phyloP scores from a whole-genome alignment of 148 eudicot genomes.

The Arctostaphylos glauca region DNA sequence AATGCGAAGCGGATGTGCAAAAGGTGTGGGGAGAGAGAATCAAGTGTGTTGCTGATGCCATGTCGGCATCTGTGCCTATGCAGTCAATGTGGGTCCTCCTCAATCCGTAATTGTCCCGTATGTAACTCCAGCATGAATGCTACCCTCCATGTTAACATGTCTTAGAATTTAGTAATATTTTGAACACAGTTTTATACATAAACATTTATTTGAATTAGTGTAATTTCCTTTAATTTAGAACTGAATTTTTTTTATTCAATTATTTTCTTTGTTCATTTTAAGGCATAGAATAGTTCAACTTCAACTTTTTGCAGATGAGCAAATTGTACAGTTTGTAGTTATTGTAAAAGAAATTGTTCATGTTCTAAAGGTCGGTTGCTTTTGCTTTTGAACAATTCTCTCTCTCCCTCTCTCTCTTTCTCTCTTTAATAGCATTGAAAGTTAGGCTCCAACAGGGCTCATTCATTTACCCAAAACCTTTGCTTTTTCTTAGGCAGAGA shows the following conservation, averaged over 20 bases:
- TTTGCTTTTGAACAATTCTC: conserved; percentile 7
- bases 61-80: conserved; percentile 48
- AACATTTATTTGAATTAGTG: not conserved
- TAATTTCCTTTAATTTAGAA: not conserved
- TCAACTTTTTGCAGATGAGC: not conserved
- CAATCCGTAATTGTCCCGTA: conserved; percentile 27
- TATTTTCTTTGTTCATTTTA: not conserved
- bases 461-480: not conserved
- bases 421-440: not conserved
- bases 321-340: not conserved
- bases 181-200: not conserved
- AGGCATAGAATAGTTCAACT: not conserved
- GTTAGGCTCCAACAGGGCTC: not conserved
- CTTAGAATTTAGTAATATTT: not conserved
- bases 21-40: conserved; percentile 36
- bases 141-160: conserved; percentile 31
- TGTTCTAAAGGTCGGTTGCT: conserved; percentile 4
- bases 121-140: conserved; percentile 33
- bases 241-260: not conserved
- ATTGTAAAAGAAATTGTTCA: not conserved
- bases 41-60: conserved; percentile 43
- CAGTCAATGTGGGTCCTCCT: conserved; percentile 28
- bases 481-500: not conserved
- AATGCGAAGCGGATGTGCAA: conserved; percentile 23
- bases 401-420: not conserved